Conservation (phyloP, 768 basidiomycete species). For the Lentinus tigrinus region DNA sequence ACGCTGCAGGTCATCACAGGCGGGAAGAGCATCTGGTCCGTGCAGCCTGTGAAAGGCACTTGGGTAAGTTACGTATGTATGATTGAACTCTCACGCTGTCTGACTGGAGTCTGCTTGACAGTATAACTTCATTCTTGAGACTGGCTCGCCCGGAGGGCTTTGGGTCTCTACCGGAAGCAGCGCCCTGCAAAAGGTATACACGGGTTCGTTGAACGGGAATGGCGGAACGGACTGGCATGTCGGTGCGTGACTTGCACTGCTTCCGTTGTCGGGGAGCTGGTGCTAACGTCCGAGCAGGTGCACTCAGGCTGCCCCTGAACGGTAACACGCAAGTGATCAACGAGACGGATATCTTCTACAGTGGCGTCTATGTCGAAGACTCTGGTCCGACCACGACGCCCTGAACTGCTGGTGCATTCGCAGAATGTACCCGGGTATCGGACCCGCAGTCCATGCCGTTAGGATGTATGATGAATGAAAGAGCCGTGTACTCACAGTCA, state of each 20-base stretch:
- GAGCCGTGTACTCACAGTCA: neutral
- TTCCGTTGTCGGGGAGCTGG: neutral
- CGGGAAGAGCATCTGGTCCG: conserved; percentile 24
- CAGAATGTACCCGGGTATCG: neutral
- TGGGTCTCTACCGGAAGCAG: conserved; percentile 25
- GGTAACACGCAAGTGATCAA: conserved; percentile 17
- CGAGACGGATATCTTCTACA: conserved; percentile 22
- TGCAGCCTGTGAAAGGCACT: conserved; percentile 21
- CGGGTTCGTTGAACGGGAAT: conserved; percentile 21
- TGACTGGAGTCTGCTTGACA: neutral
- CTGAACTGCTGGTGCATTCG: conserved; percentile 1
- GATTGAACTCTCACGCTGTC: neutral
- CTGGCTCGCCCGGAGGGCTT: conserved; percentile 23
- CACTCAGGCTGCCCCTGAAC: conserved; percentile 21
- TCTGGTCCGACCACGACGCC: conserved; percentile 22
- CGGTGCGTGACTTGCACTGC: conserved; percentile 7
- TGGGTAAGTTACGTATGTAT: conserved; percentile 15
- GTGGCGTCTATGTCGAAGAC: conserved; percentile 22
- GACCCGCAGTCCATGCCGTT: neutral
- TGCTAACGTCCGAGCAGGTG: conserved; percentile 2
- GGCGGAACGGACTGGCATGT: conserved; percentile 24
- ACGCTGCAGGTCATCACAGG: conserved; percentile 25
- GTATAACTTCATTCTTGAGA: conserved; percentile 25
- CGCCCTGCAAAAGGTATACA: conserved; percentile 20
- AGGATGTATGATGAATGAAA: too few species aligned